Conservation (phyloP, 169 alveolate genomes). For the Eimeria falciformis region DNA sequence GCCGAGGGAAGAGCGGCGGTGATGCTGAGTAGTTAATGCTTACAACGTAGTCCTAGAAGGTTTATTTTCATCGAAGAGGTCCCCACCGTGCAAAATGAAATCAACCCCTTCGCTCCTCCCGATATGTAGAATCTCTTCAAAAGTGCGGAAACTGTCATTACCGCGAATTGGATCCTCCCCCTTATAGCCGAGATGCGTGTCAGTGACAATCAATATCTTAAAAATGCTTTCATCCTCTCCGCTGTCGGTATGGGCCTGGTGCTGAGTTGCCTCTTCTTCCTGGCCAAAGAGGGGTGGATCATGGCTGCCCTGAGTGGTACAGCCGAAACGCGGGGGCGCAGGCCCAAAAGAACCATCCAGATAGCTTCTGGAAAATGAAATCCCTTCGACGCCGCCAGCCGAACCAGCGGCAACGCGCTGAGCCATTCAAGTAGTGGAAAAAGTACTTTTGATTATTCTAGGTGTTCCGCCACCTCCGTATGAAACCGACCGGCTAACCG, state of each 20-base stretch:
- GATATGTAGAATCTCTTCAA: slow-evolving; percentile 93
- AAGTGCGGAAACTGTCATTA: slow-evolving; percentile 93
- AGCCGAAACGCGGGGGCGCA: background rate
- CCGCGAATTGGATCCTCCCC: slow-evolving; percentile 88
- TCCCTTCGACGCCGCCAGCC: background rate
- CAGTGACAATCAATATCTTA: slow-evolving; percentile 92
- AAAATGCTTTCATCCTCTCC: slow-evolving; percentile 39
- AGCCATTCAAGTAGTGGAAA: slow-evolving; percentile 6
- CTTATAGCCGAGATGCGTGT: slow-evolving; percentile 95
- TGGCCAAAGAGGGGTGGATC: slow-evolving; percentile 37
- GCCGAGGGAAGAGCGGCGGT: too few relatives aligned
- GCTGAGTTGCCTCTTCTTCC: too few relatives aligned
- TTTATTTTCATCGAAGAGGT: slow-evolving; percentile 93
- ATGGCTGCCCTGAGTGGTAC: background rate
- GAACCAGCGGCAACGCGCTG: background rate
- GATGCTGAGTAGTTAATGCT: too few relatives aligned
- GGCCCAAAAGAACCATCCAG: background rate
- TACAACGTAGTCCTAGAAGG: slow-evolving; percentile 92
- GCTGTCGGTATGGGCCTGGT: too few relatives aligned
- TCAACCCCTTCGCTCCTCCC: slow-evolving; percentile 89
- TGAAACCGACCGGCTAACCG: too few relatives aligned
- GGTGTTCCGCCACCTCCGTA: too few relatives aligned
- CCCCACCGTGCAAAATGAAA: slow-evolving; percentile 94
- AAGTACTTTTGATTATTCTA: too few relatives aligned
- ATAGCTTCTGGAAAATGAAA: background rate